Evolutionary conservation across 2,329 filamentous ascomycete genomes (phyloP).

Genomic region (Botrytis fabae): DNA sequence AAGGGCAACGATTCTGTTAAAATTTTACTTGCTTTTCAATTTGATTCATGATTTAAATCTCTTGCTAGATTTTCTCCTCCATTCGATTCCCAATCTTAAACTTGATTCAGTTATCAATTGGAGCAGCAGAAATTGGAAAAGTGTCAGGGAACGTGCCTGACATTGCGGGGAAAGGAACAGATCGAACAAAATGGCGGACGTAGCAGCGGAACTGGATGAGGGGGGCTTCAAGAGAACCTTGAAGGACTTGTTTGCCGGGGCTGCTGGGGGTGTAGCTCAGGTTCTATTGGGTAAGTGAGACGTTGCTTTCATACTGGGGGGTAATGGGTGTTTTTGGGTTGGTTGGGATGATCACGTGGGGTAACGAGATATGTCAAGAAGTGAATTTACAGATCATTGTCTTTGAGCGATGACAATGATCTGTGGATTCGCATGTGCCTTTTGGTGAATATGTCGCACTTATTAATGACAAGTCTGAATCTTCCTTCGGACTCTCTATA

Average conservation of each 20-base stretch:
- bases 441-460: not conserved
- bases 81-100: not conserved
- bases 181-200: constrained; percentile 37
- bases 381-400: not conserved
- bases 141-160: not conserved
- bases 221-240: constrained; percentile 38
- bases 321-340: constrained; percentile 9
- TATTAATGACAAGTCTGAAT: not conserved
- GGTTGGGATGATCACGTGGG: constrained; percentile 24
- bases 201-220: constrained; percentile 39
- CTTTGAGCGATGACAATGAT: not conserved
- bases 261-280: constrained; percentile 88
- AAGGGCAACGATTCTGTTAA: not conserved
- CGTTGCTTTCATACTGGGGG: constrained; percentile 9
- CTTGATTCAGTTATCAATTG: not conserved
- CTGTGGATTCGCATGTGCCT: not conserved
- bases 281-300: constrained; percentile 79
- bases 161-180: constrained; percentile 6
- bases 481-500: not conserved
- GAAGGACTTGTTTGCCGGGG: constrained; percentile 91
- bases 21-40: not conserved
- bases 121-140: not conserved
- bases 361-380: not conserved
- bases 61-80: not conserved
- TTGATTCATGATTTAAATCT: not conserved